phyloP scores from a whole-genome alignment of 1,284 basidiomycete genomes.

The Hortiboletus rubellus region DNA sequence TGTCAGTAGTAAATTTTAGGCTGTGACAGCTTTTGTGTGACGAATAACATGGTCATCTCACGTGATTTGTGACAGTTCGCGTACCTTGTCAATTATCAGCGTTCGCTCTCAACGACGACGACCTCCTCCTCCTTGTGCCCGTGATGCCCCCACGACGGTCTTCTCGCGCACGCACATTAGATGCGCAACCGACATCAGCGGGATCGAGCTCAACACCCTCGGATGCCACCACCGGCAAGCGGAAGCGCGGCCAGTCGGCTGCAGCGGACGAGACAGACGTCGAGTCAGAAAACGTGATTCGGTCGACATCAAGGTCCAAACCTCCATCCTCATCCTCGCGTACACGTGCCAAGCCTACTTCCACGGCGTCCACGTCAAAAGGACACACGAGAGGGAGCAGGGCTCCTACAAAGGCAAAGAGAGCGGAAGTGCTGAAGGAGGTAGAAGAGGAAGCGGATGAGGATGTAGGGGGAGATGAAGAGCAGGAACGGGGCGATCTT shows the following conservation, averaged over 20 bases:
- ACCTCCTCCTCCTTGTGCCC: not conserved
- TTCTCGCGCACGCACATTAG: conserved; percentile 56
- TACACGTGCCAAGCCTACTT: conserved; percentile 14
- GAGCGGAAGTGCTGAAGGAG: conserved; percentile 39
- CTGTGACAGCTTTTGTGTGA: not conserved
- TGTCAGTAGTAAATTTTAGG: too few species aligned
- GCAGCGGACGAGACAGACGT: conserved; percentile 26
- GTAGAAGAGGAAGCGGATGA: conserved; percentile 32
- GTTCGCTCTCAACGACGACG: not conserved
- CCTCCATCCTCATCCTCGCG: conserved; percentile 18
- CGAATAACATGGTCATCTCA: not conserved
- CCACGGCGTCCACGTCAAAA: conserved; percentile 15
- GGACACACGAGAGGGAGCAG: conserved; percentile 9
- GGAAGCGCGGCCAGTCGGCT: conserved; percentile 53
- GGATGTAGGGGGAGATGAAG: not conserved
- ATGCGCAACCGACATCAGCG: conserved; percentile 33
- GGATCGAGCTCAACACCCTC: conserved; percentile 27
- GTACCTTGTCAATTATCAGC: conserved; percentile 10
- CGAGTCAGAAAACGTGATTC: conserved; percentile 45
- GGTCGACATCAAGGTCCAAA: conserved; percentile 30
- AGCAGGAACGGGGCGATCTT: conserved; percentile 29
- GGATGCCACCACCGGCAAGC: conserved; percentile 41
- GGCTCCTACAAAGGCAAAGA: conserved; percentile 33
- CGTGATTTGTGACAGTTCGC: conserved; percentile 29
- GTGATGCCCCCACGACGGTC: conserved; percentile 71